Conservation (phyloP, 192 early-diverging fungal genomes). For the Powellomyces hirtus region DNA sequence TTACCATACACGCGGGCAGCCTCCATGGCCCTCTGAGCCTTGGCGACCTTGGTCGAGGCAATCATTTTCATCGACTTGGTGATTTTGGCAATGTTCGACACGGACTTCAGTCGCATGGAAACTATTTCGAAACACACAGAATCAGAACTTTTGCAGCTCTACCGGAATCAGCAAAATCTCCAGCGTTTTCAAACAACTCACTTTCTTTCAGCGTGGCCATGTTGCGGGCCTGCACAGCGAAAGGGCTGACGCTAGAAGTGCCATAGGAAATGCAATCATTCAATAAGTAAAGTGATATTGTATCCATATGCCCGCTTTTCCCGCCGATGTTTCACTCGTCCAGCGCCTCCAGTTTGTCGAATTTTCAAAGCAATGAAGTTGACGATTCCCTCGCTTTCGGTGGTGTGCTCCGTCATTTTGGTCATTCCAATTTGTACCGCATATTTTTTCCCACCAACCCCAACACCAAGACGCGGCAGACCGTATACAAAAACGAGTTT, state of each 20-base stretch:
- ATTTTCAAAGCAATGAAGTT: neutral
- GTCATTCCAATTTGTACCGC: no score
- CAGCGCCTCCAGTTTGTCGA: neutral
- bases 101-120: slow-evolving; percentile 91
- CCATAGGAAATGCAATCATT: neutral
- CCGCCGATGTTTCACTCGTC: neutral
- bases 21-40: slow-evolving; percentile 88
- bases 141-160: neutral
- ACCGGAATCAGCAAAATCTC: neutral
- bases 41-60: slow-evolving; percentile 97
- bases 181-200: slow-evolving; percentile 36
- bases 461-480: neutral
- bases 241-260: slow-evolving; percentile 1
- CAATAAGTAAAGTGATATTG: neutral
- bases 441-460: no score
- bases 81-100: slow-evolving; percentile 98
- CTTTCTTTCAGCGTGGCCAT: slow-evolving; percentile 94
- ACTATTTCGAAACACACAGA: slow-evolving; percentile 62
- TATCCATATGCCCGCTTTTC: neutral
- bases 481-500: neutral
- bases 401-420: no score
- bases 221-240: slow-evolving; percentile 75
- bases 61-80: slow-evolving; percentile 99
- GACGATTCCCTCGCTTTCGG: no score
- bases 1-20: slow-evolving; percentile 74